phyloP scores from a whole-genome alignment of 202 grass and related monocot species.

The Zoysia matrella region DNA sequence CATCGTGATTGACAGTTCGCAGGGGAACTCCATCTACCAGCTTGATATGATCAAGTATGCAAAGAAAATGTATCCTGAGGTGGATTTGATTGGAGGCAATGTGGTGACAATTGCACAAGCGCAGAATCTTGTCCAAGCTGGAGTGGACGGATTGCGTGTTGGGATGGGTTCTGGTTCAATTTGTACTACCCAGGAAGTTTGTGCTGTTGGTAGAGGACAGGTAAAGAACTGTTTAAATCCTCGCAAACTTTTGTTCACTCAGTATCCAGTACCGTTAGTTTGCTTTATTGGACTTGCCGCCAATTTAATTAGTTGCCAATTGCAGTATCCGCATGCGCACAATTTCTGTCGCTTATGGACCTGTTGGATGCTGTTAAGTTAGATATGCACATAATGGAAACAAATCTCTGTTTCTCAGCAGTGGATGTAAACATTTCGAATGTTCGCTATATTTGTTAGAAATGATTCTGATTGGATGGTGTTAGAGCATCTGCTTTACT shows the following conservation, averaged over 20 bases:
- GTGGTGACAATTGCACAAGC: conserved; percentile 84
- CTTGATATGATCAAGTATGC: conserved; percentile 91
- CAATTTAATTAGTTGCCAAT: conserved; percentile 5
- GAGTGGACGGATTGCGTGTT: conserved; percentile 81
- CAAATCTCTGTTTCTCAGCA: neutral
- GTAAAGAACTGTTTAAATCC: conserved; percentile 45
- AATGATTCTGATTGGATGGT: neutral
- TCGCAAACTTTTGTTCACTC: neutral
- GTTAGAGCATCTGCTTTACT: neutral
- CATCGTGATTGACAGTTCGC: conserved; percentile 87
- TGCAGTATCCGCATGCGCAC: neutral
- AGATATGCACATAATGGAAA: neutral
- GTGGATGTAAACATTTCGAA: conserved; percentile 1
- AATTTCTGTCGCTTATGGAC: neutral
- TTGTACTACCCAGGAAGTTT: conserved; percentile 96
- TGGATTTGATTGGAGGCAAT: conserved; percentile 90
- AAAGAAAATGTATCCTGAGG: conserved; percentile 68
- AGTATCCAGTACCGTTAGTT: neutral
- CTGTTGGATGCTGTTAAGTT: neutral
- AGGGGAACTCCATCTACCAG: conserved; percentile 92
- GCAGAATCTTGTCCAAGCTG: conserved; percentile 73
- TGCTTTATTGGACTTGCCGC: neutral
- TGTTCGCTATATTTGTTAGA: neutral
- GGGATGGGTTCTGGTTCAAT: conserved; percentile 97
- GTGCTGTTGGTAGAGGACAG: conserved; percentile 90